Base-by-base conservation (phyloP, 176 grass and related monocot genomes). In the Thinopyrum elongatum region DNA sequence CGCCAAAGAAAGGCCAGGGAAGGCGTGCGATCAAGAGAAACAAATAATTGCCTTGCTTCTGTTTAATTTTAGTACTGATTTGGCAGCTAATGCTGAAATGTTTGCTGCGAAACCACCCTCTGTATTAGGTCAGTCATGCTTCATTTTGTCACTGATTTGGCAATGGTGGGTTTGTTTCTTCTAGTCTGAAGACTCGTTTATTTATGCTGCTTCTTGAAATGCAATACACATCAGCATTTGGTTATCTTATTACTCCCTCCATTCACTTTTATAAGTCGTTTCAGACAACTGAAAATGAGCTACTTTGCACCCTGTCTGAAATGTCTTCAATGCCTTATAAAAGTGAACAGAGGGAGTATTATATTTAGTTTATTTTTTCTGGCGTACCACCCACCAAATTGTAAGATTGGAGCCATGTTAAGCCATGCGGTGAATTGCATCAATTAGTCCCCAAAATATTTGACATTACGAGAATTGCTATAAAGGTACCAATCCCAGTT, bases 1-100 rank as follows among this genome's bases (percentile, higher is more conserved):
- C 97, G 9, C 94, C 97, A 0, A 95, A 95, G 93, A 99, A 99
- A 87, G 97, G 94, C 33, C 94, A 99, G 84, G 97, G 97, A 84
- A 94, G 90, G 80, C 97, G 94, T 85, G 94, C 97, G 47, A 82
- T 90, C 83, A 99, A 99, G 90, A 93, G 97, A 81, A 99, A 64
- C 86, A 96, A 96, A 83, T 96, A 90, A 19, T 62, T 69, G 15
- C 6, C 2, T 63, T 51, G 4, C 44, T 30, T 47, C 30, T 4
- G 15, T 30, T 85, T 70, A 34, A 26, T 79, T 76, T 6, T 63
- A 33, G 51, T 79, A 12, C 16, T 28, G 42, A 33, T 80, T 27
- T 71, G 23, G 39, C 28, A 21, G 78, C 61, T 53, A 55, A 64
- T 82, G 55, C 79, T 73, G 33, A 65, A 51, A 78, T 51, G 27